phyloP scores from a whole-genome alignment of 306 rosid species.

The Trifolium pratense region DNA sequence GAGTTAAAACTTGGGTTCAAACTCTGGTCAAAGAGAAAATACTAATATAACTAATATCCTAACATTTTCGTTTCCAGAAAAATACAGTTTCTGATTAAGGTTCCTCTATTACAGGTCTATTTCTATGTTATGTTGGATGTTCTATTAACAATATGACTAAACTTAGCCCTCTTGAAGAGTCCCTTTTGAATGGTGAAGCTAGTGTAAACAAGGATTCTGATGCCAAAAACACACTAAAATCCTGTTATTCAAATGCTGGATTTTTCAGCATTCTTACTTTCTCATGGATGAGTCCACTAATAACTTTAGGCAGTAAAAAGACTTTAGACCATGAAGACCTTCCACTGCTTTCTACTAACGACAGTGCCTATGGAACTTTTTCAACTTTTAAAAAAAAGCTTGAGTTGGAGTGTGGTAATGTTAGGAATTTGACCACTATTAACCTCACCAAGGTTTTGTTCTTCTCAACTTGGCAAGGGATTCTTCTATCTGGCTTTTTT shows the following conservation, averaged over 20 bases:
- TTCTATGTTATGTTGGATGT: slow-evolving; percentile 53
- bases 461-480: slow-evolving; percentile 62
- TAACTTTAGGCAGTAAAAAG: slow-evolving; percentile 66
- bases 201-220: slow-evolving; percentile 33
- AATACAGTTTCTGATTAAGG: not conserved
- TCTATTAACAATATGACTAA: slow-evolving; percentile 44
- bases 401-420: slow-evolving; percentile 52
- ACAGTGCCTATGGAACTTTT: slow-evolving; percentile 59
- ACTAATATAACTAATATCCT: too few species aligned
- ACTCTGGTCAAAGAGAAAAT: not conserved
- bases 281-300: slow-evolving; percentile 76
- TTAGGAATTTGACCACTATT: slow-evolving; percentile 53
- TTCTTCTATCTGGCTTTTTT: slow-evolving; percentile 53
- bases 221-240: slow-evolving; percentile 45
- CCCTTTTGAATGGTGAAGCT: slow-evolving; percentile 67
- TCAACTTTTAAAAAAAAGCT: slow-evolving; percentile 56
- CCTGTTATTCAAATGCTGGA: slow-evolving; percentile 67
- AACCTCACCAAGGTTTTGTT: slow-evolving; percentile 59
- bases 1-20: not conserved
- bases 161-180: slow-evolving; percentile 56
- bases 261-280: slow-evolving; percentile 70
- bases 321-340: slow-evolving; percentile 77
- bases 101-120: slow-evolving; percentile 43
- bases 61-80: not conserved
- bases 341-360: slow-evolving; percentile 62